Evolutionary conservation across 73 alveolate species (phyloP).

Genomic region (Paramecium octaurelia): DNA sequence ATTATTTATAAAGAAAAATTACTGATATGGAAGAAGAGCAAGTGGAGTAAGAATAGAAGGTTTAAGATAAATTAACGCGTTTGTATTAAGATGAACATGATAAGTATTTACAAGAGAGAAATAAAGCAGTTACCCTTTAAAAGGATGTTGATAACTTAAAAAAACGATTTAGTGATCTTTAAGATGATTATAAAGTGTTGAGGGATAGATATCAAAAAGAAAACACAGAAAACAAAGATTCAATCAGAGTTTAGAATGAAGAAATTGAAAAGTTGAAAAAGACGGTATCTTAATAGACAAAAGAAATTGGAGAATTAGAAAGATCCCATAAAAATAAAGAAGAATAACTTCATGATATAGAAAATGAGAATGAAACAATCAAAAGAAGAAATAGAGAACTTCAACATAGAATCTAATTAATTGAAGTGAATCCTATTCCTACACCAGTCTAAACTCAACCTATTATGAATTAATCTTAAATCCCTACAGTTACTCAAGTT

Average conservation of each 20-base stretch:
- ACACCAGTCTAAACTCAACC: neutral
- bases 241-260: slow-evolving; percentile 6
- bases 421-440: slow-evolving; percentile 43
- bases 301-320: neutral
- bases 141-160: slow-evolving; percentile 54
- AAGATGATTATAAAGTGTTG: slow-evolving; percentile 51
- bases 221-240: slow-evolving; percentile 46
- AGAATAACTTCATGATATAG: slow-evolving; percentile 56
- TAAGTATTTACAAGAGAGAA: slow-evolving; percentile 55
- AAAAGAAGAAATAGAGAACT: slow-evolving; percentile 62
- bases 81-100: slow-evolving; percentile 59
- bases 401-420: slow-evolving; percentile 41
- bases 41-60: neutral
- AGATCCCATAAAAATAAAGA: slow-evolving; percentile 16
- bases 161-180: slow-evolving; percentile 51
- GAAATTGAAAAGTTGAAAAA: slow-evolving; percentile 48
- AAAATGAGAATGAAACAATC: slow-evolving; percentile 49
- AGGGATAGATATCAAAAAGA: slow-evolving; percentile 53
- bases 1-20: slow-evolving; percentile 51
- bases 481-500: neutral
- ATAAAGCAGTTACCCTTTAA: slow-evolving; percentile 39
- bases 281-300: neutral
- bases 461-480: neutral
- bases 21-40: slow-evolving; percentile 60
- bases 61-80: slow-evolving; percentile 44